Evolutionary conservation across 2,329 filamentous ascomycete species (phyloP).

Genomic region (Scedosporium boydii): DNA sequence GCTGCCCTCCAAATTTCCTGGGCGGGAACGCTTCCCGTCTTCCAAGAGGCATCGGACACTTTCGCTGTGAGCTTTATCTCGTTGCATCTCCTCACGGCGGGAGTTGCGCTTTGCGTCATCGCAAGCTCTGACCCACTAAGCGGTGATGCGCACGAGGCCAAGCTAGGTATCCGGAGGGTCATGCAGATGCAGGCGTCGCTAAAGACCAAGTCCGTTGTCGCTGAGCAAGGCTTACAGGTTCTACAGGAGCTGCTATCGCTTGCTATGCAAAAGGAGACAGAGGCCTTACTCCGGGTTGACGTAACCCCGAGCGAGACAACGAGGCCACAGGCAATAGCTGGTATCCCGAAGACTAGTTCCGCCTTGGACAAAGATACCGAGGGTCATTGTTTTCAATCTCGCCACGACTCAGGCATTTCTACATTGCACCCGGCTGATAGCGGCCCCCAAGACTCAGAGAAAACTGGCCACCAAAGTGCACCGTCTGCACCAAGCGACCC

Average conservation of each 20-base stretch:
- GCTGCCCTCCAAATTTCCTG: constrained; percentile 15
- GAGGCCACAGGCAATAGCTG: no score
- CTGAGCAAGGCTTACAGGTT: constrained; percentile 15
- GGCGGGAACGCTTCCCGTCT: constrained; percentile 4
- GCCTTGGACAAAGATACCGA: no score
- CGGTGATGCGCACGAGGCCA: constrained; percentile 11
- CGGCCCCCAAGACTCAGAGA: no score
- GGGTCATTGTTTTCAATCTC: no score
- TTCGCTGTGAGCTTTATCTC: constrained; percentile 16
- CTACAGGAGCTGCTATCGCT: constrained; percentile 12
- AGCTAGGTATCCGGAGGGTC: constrained; percentile 13
- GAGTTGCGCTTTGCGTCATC: constrained; percentile 15
- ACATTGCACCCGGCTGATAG: no score
- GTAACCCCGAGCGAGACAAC: no score
- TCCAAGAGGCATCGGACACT: constrained; percentile 13
- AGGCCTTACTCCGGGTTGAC: constrained; percentile 12
- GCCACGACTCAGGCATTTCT: no score
- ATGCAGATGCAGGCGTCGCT: constrained; percentile 15
- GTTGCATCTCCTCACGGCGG: constrained; percentile 17
- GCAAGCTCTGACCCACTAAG: constrained; percentile 13
- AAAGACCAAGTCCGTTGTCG: constrained; percentile 13
- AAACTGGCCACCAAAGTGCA: no score
- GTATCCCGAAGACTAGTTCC: no score
- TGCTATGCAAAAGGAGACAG: constrained; percentile 14
- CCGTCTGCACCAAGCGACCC: no score